Evolutionary conservation across 1,284 basidiomycete genomes (phyloP).

Genomic region (Fomitopsis betulina): DNA sequence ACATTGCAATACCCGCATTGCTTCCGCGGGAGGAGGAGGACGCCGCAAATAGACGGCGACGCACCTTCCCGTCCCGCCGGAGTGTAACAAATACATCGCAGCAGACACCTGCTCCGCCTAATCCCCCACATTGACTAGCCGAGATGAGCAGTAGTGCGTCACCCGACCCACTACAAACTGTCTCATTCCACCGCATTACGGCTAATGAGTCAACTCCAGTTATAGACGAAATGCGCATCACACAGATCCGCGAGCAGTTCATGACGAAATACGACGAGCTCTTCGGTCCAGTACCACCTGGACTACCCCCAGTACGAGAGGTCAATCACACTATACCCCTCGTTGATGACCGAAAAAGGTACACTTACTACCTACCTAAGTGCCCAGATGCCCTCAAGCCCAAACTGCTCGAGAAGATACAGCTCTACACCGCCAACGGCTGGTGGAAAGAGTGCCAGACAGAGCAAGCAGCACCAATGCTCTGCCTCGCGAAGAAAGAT

Average conservation of each 20-base stretch:
- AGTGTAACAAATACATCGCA: too few species aligned
- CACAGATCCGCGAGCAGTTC: conserved; percentile 15
- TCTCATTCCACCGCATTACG: too few species aligned
- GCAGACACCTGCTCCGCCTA: too few species aligned
- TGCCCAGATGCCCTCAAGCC: conserved; percentile 20
- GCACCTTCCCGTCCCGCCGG: too few species aligned
- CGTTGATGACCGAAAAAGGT: conserved; percentile 19
- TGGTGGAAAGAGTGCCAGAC: conserved; percentile 20
- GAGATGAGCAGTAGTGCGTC: too few species aligned
- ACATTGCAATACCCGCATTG: too few species aligned
- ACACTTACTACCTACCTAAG: conserved; percentile 17
- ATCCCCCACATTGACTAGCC: too few species aligned
- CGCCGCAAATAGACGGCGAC: too few species aligned
- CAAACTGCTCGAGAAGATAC: conserved; percentile 18
- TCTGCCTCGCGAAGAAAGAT: conserved; percentile 19
- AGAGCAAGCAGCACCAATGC: conserved; percentile 14
- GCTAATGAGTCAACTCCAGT: too few species aligned
- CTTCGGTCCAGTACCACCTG: background rate
- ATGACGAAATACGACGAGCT: background rate
- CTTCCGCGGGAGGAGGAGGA: too few species aligned
- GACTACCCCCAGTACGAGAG: conserved; percentile 15
- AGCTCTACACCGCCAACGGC: conserved; percentile 15
- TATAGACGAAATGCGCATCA: too few species aligned
- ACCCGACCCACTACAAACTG: too few species aligned
- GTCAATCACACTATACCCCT: conserved; percentile 25